Percentiles rank a stretch among this genome's conserved stretches.
Conservation (phyloP, 345 rosid genomes). For the Xanthoceras sorbifolium region DNA sequence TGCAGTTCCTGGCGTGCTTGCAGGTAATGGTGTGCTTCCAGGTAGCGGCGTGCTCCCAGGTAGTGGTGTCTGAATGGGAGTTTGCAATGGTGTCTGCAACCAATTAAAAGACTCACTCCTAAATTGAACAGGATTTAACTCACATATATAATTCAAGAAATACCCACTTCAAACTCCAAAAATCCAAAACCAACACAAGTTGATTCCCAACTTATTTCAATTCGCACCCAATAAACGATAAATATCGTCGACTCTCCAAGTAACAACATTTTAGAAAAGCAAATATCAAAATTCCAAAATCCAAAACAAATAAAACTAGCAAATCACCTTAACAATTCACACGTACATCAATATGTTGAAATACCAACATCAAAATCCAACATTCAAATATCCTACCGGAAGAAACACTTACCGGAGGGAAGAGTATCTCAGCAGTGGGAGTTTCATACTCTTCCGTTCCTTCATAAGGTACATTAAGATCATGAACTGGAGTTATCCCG, state of each 20-base stretch:
- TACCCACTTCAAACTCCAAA: neutral
- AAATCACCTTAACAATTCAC: constrained; percentile 11
- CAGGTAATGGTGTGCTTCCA: constrained; percentile 66
- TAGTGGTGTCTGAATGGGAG: constrained; percentile 79
- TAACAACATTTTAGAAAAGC: neutral
- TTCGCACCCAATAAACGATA: neutral
- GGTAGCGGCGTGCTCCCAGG: constrained; percentile 57
- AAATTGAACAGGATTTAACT: neutral
- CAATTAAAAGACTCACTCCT: constrained; percentile 22
- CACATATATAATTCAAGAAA: neutral
- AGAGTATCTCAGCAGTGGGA: constrained; percentile 94
- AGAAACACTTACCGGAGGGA: constrained; percentile 70
- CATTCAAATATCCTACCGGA: neutral
- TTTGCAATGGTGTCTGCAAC: constrained; percentile 83
- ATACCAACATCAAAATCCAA: neutral
- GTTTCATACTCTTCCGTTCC: constrained; percentile 95
- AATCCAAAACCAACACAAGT: neutral
- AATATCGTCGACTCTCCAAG: neutral
- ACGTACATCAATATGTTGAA: neutral
- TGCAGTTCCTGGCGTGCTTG: constrained; percentile 50
- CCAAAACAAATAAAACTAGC: neutral
- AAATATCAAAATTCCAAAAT: constrained; percentile 22
- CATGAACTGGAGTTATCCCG: constrained; percentile 71
- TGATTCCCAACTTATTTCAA: neutral
- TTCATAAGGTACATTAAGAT: constrained; percentile 95